phyloP scores from a whole-genome alignment of 352 stramenopile species.

The Phytophthora capsici region DNA sequence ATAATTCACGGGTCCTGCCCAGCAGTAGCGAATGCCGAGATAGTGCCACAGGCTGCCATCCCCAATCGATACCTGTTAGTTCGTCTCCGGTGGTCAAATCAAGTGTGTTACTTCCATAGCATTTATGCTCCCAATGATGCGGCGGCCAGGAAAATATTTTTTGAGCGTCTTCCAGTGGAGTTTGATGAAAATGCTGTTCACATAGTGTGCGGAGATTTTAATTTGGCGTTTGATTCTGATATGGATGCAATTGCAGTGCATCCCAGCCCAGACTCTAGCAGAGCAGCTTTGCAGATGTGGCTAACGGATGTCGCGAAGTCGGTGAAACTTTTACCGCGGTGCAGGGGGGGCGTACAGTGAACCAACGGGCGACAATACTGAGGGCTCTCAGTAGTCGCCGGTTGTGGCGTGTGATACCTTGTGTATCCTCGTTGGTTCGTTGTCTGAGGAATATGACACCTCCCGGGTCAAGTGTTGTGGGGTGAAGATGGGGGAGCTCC shows the following conservation, averaged over 20 bases:
- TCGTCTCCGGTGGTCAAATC: background rate
- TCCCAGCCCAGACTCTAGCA: background rate
- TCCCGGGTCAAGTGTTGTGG: too few relatives aligned
- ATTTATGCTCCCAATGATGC: conserved; percentile 12
- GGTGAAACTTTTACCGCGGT: too few relatives aligned
- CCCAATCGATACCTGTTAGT: background rate
- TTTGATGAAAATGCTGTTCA: conserved; percentile 10
- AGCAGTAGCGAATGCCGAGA: background rate
- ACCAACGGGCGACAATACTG: too few relatives aligned
- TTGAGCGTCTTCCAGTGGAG: background rate
- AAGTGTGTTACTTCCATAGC: conserved; percentile 9
- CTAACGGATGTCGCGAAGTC: too few relatives aligned
- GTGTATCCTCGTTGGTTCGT: too few relatives aligned
- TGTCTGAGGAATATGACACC: too few relatives aligned
- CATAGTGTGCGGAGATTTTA: conserved; percentile 21
- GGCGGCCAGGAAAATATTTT: background rate
- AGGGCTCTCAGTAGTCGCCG: too few relatives aligned
- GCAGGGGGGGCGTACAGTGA: too few relatives aligned
- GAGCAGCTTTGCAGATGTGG: background rate
- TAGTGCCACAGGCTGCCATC: background rate
- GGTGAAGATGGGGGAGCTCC: too few relatives aligned
- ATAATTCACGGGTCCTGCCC: conserved; percentile 6
- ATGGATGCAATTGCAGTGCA: background rate
- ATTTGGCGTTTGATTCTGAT: conserved; percentile 2
- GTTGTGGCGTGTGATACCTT: too few relatives aligned